Percentiles rank a stretch among this genome's conserved stretches.
Conservation (phyloP, 2,329 filamentous ascomycete species). For the Pseudogymnoascus sp. region DNA sequence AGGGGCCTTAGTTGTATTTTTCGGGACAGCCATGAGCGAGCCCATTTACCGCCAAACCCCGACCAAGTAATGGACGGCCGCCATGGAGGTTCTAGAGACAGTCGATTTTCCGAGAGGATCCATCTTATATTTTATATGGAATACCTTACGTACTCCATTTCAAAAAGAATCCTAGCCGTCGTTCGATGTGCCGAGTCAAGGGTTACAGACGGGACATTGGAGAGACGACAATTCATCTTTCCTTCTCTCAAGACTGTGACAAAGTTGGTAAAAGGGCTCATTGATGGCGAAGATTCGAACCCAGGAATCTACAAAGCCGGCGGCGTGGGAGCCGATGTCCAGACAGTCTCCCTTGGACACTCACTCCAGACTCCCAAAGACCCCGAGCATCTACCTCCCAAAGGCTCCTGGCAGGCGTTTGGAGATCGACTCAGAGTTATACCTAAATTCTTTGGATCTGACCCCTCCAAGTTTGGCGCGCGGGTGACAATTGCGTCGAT, state of each 20-base stretch:
- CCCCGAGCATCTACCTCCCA: conserved; percentile 63
- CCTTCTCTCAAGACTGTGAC: conserved; percentile 53
- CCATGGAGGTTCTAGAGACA: conserved; percentile 29
- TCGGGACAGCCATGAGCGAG: conserved; percentile 10
- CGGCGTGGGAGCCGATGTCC: conserved; percentile 39
- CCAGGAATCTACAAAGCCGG: conserved; percentile 42
- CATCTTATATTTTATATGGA: conserved; percentile 64
- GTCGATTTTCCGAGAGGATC: conserved; percentile 52
- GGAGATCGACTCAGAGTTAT: conserved; percentile 52
- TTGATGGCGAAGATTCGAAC: conserved; percentile 41
- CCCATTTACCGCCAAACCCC: conserved; percentile 13
- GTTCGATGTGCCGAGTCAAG: conserved; percentile 57
- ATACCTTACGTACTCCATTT: conserved; percentile 52
- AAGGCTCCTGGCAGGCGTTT: conserved; percentile 49
- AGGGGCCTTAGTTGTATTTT: conserved; percentile 29
- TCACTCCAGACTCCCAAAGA: conserved; percentile 52
- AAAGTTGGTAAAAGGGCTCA: conserved; percentile 54
- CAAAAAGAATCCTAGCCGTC: conserved; percentile 52
- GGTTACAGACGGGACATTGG: conserved; percentile 53
- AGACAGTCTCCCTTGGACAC: conserved; percentile 50
- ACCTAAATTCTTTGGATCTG: conserved; percentile 52
- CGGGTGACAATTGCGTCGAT: conserved; percentile 64
- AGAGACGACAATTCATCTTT: conserved; percentile 51
- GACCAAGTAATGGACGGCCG: conserved; percentile 43
- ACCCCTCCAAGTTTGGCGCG: conserved; percentile 60